Conservation (phyloP, 1,139 yeast genomes). For the Blastobotrys aristatus region DNA sequence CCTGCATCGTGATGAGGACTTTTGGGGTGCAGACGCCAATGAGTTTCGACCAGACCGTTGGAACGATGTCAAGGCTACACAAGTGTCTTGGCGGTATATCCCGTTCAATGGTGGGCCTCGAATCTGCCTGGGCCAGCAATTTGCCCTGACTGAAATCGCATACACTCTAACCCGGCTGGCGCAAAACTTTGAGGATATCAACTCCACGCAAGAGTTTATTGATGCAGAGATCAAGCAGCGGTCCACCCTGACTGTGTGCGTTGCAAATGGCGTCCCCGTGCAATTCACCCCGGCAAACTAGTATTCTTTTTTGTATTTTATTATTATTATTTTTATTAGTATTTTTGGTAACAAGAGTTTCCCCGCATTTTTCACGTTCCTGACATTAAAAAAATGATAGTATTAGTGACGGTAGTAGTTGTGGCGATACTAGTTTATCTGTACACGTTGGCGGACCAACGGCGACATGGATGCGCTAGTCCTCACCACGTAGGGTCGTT, state of each 20-base stretch:
- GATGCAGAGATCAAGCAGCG: slow-evolving; percentile 16
- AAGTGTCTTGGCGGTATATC: slow-evolving; percentile 31
- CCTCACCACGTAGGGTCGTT: not conserved
- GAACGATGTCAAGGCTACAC: slow-evolving; percentile 27
- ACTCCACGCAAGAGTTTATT: slow-evolving; percentile 4
- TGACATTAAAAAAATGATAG: not conserved
- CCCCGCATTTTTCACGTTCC: too few relatives aligned
- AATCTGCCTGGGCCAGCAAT: slow-evolving; percentile 56
- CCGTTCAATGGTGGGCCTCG: slow-evolving; percentile 58
- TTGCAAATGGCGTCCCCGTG: slow-evolving; percentile 26
- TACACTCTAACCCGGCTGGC: slow-evolving; percentile 44
- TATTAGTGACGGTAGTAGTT: too few relatives aligned
- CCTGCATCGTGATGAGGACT: slow-evolving; percentile 42
- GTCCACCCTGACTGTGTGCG: slow-evolving; percentile 23
- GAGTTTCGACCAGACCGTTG: slow-evolving; percentile 52
- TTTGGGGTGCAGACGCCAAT: slow-evolving; percentile 47
- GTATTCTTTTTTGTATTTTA: not conserved
- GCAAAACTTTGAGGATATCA: slow-evolving; percentile 32
- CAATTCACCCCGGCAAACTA: slow-evolving; percentile 11
- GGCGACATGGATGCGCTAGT: not conserved
- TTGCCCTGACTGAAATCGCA: slow-evolving; percentile 52
- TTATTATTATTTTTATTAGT: too few relatives aligned
- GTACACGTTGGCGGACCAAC: too few relatives aligned
- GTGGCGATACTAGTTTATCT: too few relatives aligned
- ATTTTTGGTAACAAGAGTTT: too few relatives aligned